Conservation (phyloP, 345 rosid genomes). For the Eucalyptus marginata region DNA sequence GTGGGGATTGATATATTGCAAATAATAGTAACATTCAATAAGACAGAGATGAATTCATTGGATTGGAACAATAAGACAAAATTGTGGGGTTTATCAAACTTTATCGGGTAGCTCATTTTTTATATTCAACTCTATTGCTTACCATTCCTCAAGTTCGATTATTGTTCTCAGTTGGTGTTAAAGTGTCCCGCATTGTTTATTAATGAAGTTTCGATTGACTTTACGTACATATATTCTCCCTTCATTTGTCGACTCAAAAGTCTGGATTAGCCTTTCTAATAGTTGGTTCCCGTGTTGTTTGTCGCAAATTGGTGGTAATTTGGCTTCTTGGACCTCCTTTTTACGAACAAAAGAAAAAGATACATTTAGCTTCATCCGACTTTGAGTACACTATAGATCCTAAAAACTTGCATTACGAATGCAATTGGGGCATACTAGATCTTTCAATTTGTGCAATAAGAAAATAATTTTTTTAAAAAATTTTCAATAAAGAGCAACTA, state of each 20-base stretch:
- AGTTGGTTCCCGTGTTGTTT: not conserved
- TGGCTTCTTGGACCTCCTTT: not conserved
- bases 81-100: not conserved
- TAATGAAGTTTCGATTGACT: not conserved
- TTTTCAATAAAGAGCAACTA: not conserved
- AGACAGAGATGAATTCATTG: not conserved
- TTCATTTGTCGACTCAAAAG: not conserved
- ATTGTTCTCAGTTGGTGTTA: not conserved
- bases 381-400: not conserved
- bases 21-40: not conserved
- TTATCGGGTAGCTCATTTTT: not conserved
- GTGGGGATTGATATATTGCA: not conserved
- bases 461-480: not conserved
- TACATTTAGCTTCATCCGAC: not conserved
- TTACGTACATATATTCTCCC: not conserved
- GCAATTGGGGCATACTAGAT: not conserved
- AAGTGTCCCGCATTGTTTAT: not conserved
- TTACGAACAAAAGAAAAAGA: not conserved
- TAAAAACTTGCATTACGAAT: not conserved
- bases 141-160: not conserved
- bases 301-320: not conserved
- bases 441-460: not conserved
- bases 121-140: not conserved
- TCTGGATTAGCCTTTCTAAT: not conserved
- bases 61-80: not conserved